Evolutionary conservation across 306 rosid genomes (phyloP), one percentile per base, ranked within the genome.

Genomic region (Vicia faba): DNA sequence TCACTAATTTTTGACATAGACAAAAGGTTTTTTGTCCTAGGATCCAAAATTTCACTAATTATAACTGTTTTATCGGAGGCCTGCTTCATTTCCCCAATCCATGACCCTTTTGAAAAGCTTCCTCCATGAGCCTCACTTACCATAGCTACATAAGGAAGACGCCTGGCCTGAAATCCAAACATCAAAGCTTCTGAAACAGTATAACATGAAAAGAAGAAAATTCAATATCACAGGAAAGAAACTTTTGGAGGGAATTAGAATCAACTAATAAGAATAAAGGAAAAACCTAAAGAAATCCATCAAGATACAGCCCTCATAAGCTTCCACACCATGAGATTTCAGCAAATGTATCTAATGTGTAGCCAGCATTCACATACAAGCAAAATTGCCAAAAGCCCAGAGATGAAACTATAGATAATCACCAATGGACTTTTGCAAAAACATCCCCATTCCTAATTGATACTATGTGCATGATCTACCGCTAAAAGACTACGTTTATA

Each of bases 81-180:
- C 74, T 88, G 93, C 81, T 88, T 88, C 97, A 91, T 91, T 77
- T 91, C 93, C 60, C 97, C 96, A 28, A 88, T 91, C 93, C 97
- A 91, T 64, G 97, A 91, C 58, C 91, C 91, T 77, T 86, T 86
- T 25, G 89, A 88, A 82, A 88, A 83, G 80, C 88, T 86, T 72
- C 93, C 91, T 64, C 84, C 84, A 19, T 77, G 62, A 68, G 62
- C 73, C 54, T 73, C 82, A 56, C 83, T 71, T 48, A 66, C 79
- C 90, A 75, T 82, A 19, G 81, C 76, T 76, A 78, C 84, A 65
- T 68, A 84, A 28, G 97, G 97, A 39, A 88, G 91, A 64, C 96
- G 93, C 76, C 82, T 91, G 60, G 93, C 96, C 97, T 91, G 83
- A 81, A 68, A 76, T 61, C 70, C 56, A 64, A 73, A 57, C 66